Evolutionary conservation across 345 rosid genomes (phyloP).

Genomic region (Noccaea bulbosa): DNA sequence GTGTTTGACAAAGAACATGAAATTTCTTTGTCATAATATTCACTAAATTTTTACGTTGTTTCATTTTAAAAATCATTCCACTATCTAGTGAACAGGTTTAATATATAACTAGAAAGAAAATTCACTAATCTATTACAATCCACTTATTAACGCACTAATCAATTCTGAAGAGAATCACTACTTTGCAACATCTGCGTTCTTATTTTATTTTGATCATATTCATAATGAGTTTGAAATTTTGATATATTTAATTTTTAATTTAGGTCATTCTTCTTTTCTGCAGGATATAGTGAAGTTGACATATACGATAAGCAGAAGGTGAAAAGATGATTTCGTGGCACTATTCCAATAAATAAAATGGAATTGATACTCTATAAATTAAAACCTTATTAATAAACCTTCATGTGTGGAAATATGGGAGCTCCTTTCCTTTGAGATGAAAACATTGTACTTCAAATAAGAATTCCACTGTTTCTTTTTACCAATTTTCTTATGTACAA

Average conservation of each 20-base stretch:
- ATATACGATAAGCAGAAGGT: not conserved
- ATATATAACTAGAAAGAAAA: no score
- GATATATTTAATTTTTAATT: constrained; percentile 4
- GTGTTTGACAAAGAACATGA: no score
- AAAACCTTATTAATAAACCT: no score
- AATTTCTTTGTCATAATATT: no score
- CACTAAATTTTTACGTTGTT: no score
- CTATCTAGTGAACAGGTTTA: no score
- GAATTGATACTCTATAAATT: not conserved
- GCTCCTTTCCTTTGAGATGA: constrained; percentile 18
- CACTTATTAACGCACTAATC: no score
- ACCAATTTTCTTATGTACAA: not conserved
- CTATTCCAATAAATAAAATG: constrained; percentile 27
- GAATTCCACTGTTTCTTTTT: constrained; percentile 1
- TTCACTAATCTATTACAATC: no score
- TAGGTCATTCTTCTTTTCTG: not conserved
- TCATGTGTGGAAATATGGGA: not conserved
- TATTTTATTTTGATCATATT: no score
- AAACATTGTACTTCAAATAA: constrained; percentile 17
- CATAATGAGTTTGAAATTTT: not conserved
- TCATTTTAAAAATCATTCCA: no score
- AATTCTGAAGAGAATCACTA: no score
- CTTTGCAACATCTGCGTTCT: not conserved
- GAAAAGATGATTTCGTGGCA: constrained; percentile 10
- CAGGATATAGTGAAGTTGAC: constrained; percentile 33